Base-by-base conservation (phyloP, 108 stramenopile species). In the Skeletonema grethae region DNA sequence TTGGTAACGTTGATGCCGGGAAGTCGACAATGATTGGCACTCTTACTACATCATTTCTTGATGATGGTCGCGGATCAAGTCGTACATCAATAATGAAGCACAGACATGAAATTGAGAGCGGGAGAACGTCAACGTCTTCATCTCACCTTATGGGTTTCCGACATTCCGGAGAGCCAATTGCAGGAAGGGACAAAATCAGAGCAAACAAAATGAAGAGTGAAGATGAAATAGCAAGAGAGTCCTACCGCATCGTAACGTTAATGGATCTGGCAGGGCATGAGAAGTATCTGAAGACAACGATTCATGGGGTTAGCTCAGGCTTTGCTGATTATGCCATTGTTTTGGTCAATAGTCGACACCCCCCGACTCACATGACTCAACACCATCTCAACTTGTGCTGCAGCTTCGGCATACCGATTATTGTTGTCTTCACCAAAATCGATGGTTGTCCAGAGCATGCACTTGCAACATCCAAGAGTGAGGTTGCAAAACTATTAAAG, bases 231-330 rank as follows among this genome's bases (percentile, higher is more conserved):
- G 95, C 88, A 7, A 70, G 89, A 20, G 89, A 91, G 30, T 90
- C 91, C 36, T 92, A 92, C 41, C 82, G 95, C 10, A 80, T 92
- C 63, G 70, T 98, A 48, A 98, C 96, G 16, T 72, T 99, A 32
- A 97, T 98, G 86, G 99, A 99, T 77, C 76, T 99, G 56, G 98
- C 98, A 38, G 99, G 99, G 4, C 99, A 99, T 76, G 98, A 99
- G 73, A 97, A 97, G 73, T 99, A 98, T 74, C 82, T 99, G 60
- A 99, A 99, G 74, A 98, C 99, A 15, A 98, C 99, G 57, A 94
- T 99, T 55, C 97, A 97, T 74, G 99, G 99, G 3, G 91, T 99
- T 28, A 96, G 96, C 2, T 95, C 88, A 3, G 91, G 94, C 45
- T 86, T 98, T 84, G 96, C 97, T 3, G 98, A 99, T 84, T 98